phyloP scores from a whole-genome alignment of 208 protist genomes.

The Trypanosoma rangeli region DNA sequence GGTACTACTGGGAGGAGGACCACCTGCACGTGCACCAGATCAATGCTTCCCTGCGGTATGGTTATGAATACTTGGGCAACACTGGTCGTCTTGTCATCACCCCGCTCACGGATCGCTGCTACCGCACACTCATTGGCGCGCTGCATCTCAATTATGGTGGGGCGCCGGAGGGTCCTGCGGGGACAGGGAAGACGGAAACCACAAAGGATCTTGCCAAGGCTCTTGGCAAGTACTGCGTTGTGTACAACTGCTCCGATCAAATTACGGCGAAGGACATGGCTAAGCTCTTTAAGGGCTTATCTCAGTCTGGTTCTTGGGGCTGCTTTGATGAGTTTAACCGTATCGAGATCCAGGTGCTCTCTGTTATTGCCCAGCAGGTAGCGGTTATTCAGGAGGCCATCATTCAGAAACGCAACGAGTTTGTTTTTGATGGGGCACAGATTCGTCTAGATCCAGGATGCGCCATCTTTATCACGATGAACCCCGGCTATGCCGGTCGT shows the following conservation, averaged over 20 bases:
- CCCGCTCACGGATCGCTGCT: constrained; percentile 95
- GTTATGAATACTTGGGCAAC: constrained; percentile 98
- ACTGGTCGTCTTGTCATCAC: constrained; percentile 96
- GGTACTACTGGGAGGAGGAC: constrained; percentile 96
- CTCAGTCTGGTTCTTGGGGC: constrained; percentile 93
- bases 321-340: constrained; percentile 99
- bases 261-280: constrained; percentile 96
- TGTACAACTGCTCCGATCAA: constrained; percentile 99
- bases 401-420: constrained; percentile 79
- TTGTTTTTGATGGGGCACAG: constrained; percentile 94
- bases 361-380: constrained; percentile 97
- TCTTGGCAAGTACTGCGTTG: constrained; percentile 95
- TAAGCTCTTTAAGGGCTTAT: constrained; percentile 96
- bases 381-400: constrained; percentile 95
- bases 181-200: constrained; percentile 99
- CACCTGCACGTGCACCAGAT: constrained; percentile 92
- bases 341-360: constrained; percentile 97
- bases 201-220: constrained; percentile 97
- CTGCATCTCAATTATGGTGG: constrained; percentile 97
- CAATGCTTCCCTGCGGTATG: constrained; percentile 91
- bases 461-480: constrained; percentile 98
- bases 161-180: constrained; percentile 96
- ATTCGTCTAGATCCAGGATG: constrained; percentile 92
- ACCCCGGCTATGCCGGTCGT: constrained; percentile 97
- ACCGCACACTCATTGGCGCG: constrained; percentile 96